Base-by-base conservation (phyloP, 495 filamentous ascomycete species). In the Annulohypoxylon nitens region DNA sequence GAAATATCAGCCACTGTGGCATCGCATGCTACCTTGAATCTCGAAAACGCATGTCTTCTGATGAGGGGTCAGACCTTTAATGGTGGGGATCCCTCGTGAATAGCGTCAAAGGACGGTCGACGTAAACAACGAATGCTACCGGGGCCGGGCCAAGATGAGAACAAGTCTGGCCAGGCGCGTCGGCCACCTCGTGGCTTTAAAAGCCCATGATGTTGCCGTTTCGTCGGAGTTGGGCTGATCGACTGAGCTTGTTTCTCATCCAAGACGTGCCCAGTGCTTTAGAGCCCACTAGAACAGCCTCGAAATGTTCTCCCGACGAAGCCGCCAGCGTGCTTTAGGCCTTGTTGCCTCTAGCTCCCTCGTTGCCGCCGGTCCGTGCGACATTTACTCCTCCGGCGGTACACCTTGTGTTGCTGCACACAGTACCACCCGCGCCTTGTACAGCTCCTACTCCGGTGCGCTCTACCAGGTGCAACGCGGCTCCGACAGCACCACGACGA, bases 191-290 rank as follows among this genome's bases (percentile, higher is more conserved):
- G 23, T 33, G 50, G 50, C 18, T 54, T 54, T 54, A 54, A 54
- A 54, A 54, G 50, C 50, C 50, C 50, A 54, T 25, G 50, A 54
- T 54, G 50, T 54, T 54, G 50, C 50, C 33, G 50, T 54, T 33
- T 10, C n/a, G 25, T 54, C 6, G 12, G 7, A 12, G 9, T n/a
- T 7, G 25, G 43, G n/a, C 16, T 5, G n/a, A 4, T 20, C 47
- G 47, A 7, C 33, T 54, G 50, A 54, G 25, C 50, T 54, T 54
- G 50, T 54, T 54, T 54, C 50, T 54, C 50, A 54, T 54, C 50
- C 14, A 25, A 54, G 50, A 54, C 25, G 50, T 54, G 23, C 50
- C 50, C 20, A 23, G 20, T 23, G 20, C 20, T 1, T 1, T 1
- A 23, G 20, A 23, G 20, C 20, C 25, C 1, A 3, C 25, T 54